phyloP scores from a whole-genome alignment of 2,329 filamentous ascomycete genomes.

The Claviceps sorghi region DNA sequence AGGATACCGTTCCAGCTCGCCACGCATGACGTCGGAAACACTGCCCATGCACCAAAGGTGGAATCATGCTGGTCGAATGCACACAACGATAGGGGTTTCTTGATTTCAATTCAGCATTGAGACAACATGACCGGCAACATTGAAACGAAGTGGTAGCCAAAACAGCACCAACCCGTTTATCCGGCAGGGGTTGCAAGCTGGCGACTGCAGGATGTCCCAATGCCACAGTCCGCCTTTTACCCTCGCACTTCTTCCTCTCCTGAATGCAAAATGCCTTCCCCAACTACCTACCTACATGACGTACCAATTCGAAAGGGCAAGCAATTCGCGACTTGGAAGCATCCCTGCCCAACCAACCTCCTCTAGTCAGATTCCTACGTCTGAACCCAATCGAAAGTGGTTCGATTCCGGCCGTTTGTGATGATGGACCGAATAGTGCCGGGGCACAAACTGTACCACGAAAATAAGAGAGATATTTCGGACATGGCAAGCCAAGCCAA shows the following conservation, averaged over 20 bases:
- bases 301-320: neutral
- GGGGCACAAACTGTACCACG: neutral
- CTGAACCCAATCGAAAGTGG: neutral
- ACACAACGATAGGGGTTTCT: neutral
- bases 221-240: neutral
- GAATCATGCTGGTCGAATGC: neutral
- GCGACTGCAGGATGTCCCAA: neutral
- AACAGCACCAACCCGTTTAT: neutral
- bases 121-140: neutral
- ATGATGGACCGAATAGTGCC: neutral
- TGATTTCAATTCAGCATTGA: neutral
- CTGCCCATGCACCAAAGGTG: neutral
- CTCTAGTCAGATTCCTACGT: neutral
- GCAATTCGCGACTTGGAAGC: neutral
- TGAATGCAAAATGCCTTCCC: neutral
- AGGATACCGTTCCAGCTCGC: neutral
- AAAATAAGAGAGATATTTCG: neutral
- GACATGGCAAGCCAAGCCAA: neutral
- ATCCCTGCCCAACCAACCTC: neutral
- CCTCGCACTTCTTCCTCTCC: neutral
- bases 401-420: neutral
- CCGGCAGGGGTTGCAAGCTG: neutral
- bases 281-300: neutral
- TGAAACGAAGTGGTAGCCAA: neutral
- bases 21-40: neutral